A percentile compares a stretch with the other conserved stretches of the same genome.
These are phyloP conservation scores for Isabelozyma rhagii DNA, from an alignment of 805 yeast genomes.

Conservation along the genomic window DNA sequence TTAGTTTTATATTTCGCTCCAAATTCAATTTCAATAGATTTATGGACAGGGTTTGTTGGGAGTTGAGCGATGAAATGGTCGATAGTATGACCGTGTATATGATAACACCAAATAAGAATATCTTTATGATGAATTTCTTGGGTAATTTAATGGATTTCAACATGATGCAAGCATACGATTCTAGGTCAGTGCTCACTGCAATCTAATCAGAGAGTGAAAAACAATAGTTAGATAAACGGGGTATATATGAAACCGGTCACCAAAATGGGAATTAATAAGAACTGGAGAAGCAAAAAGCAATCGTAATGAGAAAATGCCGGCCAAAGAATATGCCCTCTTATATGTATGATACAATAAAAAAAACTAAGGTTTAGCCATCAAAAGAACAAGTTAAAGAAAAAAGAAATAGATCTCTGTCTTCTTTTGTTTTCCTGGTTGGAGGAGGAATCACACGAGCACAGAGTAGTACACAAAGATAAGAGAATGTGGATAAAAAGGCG, in stretches of 20 bases:
- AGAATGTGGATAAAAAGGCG: neutral
- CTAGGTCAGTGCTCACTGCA: too few relatives aligned
- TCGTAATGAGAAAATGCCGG: too few relatives aligned
- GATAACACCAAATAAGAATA: conserved; percentile 7
- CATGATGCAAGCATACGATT: neutral
- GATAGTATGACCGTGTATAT: conserved; percentile 5
- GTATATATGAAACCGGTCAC: too few relatives aligned
- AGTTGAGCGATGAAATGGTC: conserved; percentile 1
- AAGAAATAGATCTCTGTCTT: too few relatives aligned
- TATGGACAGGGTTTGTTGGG: conserved; percentile 3
- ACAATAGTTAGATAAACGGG: too few relatives aligned
- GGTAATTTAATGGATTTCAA: conserved; percentile 6
- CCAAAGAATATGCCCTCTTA: too few relatives aligned
- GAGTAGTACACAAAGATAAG: conserved; percentile 1
- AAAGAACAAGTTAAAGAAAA: too few relatives aligned
- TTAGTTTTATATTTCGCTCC: conserved; percentile 12
- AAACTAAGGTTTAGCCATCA: too few relatives aligned
- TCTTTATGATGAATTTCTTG: conserved; percentile 6
- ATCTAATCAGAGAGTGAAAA: too few relatives aligned
- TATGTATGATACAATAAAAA: too few relatives aligned
- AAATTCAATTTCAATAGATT: conserved; percentile 4
- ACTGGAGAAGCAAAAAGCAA: too few relatives aligned
- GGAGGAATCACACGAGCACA: neutral
- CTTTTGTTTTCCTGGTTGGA: neutral
- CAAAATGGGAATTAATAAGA: too few relatives aligned